phyloP scores from a whole-genome alignment of 768 basidiomycete species.

The Sistotremastrum suecicum region DNA sequence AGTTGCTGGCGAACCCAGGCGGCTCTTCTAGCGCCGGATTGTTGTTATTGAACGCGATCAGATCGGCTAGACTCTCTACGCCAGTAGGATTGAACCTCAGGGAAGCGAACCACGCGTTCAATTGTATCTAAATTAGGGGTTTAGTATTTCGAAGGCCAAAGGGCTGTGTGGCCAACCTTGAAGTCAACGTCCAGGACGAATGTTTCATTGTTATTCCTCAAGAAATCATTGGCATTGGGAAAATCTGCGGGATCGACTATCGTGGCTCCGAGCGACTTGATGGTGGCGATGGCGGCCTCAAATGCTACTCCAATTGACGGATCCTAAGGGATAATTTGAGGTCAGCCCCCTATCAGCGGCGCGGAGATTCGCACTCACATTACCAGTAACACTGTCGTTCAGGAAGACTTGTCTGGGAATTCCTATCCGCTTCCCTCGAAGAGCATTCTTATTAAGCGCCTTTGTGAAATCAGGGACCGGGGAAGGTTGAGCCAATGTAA shows the following conservation, averaged over 20 bases:
- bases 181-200: constrained; percentile 43
- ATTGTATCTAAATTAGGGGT: neutral
- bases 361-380: neutral
- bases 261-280: constrained; percentile 27
- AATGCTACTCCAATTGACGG: constrained; percentile 21
- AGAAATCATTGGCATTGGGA: constrained; percentile 34
- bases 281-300: constrained; percentile 21
- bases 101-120: constrained; percentile 11
- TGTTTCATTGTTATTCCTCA: constrained; percentile 32
- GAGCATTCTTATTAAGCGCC: constrained; percentile 32
- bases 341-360: neutral
- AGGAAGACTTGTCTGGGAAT: constrained; percentile 25
- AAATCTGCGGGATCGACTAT: constrained; percentile 53
- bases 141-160: neutral
- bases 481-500: constrained; percentile 29
- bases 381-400: constrained; percentile 11
- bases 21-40: constrained; percentile 9
- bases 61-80: constrained; percentile 10
- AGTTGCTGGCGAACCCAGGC: constrained; percentile 2
- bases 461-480: constrained; percentile 40
- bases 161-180: constrained; percentile 25
- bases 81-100: constrained; percentile 14
- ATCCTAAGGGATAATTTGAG: neutral
- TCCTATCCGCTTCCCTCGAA: constrained; percentile 32
- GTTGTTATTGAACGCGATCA: constrained; percentile 10